Base-by-base conservation (phyloP, 2,329 filamentous ascomycete species). In the Dactylonectria macrodidyma region DNA sequence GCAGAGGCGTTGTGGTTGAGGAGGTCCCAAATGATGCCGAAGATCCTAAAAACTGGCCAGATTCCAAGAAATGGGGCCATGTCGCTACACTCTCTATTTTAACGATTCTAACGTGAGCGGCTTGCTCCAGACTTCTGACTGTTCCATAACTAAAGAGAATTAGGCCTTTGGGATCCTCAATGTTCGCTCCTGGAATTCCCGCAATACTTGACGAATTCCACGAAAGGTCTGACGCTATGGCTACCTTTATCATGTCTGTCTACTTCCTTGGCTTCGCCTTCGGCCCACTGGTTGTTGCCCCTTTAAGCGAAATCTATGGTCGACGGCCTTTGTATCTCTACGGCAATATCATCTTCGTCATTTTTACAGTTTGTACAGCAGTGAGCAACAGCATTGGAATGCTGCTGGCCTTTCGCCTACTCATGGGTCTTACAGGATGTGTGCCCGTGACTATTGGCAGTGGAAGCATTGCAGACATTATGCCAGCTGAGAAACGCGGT, bases 201-300 rank as follows among this genome's bases (percentile, higher is more conserved):
- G 11, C 6, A 11, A 6, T 36, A 7, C 6, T 36, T 6, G 11
- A 36, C 7, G 54, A 57, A 9, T 57, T 57, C 33, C 19, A 57
- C 33, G 38, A 19, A 30, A 36, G n/a, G 8, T 57, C 54, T 11
- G 22, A 33, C 34, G 33, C 24, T 19, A 16, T 57, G 34, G 26
- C 54, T 14, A 57, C 54, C 34, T 44, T 57, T 57, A 19, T 57
- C 3, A 33, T 57, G 9, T 57, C 54, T 7, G 38, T 57, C 34
- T 57, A 57, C 16, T 36, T 57, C 26, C n/a, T 57, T 16, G 54
- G 54, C 22, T 57, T 38, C 19, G 54, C 54, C 33, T 57, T 57
- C 33, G 54, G 54, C 6, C 54, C 54, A 11, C 33, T 57, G 6
- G 16, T 57, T 6, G 36, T 57, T 14, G 54, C 54, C 16, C 54